These are phyloP conservation scores for Pseudoneurospora amorphoporcata DNA, from an alignment of 495 filamentous ascomycete genomes.

Conservation along the genomic window DNA sequence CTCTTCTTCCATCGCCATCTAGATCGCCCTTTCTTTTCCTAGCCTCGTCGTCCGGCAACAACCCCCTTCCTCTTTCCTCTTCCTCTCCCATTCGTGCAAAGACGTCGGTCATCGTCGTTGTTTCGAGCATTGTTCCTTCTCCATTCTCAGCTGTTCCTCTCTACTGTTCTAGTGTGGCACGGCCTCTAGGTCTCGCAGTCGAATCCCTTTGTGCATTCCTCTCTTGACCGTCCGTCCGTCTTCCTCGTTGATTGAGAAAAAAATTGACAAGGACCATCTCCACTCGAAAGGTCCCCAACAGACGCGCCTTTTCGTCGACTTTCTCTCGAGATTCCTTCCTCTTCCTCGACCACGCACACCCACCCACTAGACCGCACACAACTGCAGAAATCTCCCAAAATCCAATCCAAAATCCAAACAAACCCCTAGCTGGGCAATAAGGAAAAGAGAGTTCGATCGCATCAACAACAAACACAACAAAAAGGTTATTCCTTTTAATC, in stretches of 20 bases:
- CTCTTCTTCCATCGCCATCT: constrained; percentile 21
- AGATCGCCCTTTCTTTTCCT: constrained; percentile 35
- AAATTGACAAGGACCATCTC: not conserved
- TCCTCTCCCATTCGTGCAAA: constrained; percentile 30
- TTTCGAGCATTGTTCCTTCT: not conserved
- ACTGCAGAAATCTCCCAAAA: constrained; percentile 8
- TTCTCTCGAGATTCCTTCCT: constrained; percentile 1
- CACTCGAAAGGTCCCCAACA: constrained; percentile 3
- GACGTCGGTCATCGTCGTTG: constrained; percentile 17
- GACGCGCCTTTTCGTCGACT: not conserved
- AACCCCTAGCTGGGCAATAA: not conserved
- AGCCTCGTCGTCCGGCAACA: not conserved
- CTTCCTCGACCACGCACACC: not conserved
- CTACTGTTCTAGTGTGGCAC: not conserved
- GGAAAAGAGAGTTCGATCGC: constrained; percentile 13
- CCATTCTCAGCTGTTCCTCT: not conserved
- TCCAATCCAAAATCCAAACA: constrained; percentile 5
- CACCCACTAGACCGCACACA: constrained; percentile 18
- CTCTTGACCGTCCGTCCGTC: constrained; percentile 18
- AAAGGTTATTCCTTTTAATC: constrained; percentile 21
- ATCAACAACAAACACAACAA: constrained; percentile 10
- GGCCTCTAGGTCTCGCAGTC: not conserved
- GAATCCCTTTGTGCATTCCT: not conserved
- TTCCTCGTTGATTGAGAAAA: constrained; percentile 19
- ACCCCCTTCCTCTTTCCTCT: constrained; percentile 25